Evolutionary conservation across 1,284 basidiomycete genomes (phyloP), one percentile per base, ranked within the genome.

Genomic region (Pascua sp.): DNA sequence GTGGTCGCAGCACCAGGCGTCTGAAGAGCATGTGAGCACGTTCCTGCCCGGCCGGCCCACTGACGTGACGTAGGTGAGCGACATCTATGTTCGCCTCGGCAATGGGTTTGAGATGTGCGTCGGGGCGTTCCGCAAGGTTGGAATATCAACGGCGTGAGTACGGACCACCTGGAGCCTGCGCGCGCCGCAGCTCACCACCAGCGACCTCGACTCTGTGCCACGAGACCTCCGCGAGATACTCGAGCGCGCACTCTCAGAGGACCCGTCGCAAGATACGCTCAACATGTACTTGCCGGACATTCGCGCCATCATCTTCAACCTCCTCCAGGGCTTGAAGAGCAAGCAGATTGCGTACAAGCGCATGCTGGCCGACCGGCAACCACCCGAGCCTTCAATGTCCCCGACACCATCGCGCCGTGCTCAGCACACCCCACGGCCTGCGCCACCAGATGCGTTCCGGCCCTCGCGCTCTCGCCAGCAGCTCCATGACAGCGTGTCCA

Each of bases 101-200:
- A 98, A 98, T 76, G 94, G 97, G 71, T 98, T 98, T 81, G 97
- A 97, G 73, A 85, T 86, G 16, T 93, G 93, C 32, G 90, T 94
- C 42, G 83, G 87, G 52, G 91, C 94, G 1, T 98, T 98, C 75
- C 83, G 84, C 11, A 81, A 84, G 18, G 92, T 88, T 64, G 86
- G 88, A 53, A 96, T 98, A 66, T 86, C 90, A 62, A 97, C 98
- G 88, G 82, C 82, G 93, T 95, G 76, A 78, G 90, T 43, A 39
- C 17, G 2, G 24, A 32, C 5, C 48, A 46, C 43, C n/a, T 11
- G 10, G 39, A 32, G 16, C 38, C 15, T 13, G 46, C 59, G 47
- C 59, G 57, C 54, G 37, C 1, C 16, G 11, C 5, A 17, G 56
- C 52, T 61, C 56, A 59, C 57, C 57, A 43, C 15, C 68, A 96